phyloP scores from a whole-genome alignment of 129 eudicot species.

The Helianthus tuberosus region DNA sequence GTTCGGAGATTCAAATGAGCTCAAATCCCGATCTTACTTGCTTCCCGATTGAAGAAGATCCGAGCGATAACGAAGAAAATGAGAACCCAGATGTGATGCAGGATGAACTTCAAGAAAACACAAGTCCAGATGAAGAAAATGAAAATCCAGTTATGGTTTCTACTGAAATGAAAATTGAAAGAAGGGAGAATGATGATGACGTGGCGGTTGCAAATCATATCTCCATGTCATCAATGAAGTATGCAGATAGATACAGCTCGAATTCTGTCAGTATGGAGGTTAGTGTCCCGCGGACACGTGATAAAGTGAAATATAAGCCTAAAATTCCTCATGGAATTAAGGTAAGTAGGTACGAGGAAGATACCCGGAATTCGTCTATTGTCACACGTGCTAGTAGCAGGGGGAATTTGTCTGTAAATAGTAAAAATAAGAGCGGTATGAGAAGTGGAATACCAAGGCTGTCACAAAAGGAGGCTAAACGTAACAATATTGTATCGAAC shows the following conservation, averaged over 20 bases:
- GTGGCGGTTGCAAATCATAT: constrained; percentile 24
- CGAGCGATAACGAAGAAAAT: constrained; percentile 58
- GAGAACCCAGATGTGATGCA: constrained; percentile 42
- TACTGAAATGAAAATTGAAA: constrained; percentile 16
- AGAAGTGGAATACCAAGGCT: constrained; percentile 49
- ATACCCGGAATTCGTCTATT: constrained; percentile 40
- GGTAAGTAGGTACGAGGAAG: constrained; percentile 38
- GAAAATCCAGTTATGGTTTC: constrained; percentile 19
- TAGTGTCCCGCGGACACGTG: constrained; percentile 34
- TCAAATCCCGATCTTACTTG: constrained; percentile 86
- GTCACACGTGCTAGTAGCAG: constrained; percentile 46
- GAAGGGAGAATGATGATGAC: constrained; percentile 29
- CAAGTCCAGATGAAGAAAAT: constrained; percentile 24
- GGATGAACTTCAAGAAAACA: constrained; percentile 43
- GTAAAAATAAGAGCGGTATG: constrained; percentile 48
- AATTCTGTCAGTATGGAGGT: constrained; percentile 42
- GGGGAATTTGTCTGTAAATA: constrained; percentile 50
- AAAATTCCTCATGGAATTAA: constrained; percentile 33
- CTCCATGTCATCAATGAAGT: constrained; percentile 32
- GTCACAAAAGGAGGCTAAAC: constrained; percentile 51
- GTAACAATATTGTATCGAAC: constrained; percentile 68
- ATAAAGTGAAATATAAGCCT: constrained; percentile 38
- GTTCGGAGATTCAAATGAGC: constrained; percentile 65
- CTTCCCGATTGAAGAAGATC: constrained; percentile 93
- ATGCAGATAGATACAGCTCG: constrained; percentile 38